These are phyloP conservation scores for Haplographium delicatum DNA, from an alignment of 495 filamentous ascomycete species.

Conservation along the genomic window DNA sequence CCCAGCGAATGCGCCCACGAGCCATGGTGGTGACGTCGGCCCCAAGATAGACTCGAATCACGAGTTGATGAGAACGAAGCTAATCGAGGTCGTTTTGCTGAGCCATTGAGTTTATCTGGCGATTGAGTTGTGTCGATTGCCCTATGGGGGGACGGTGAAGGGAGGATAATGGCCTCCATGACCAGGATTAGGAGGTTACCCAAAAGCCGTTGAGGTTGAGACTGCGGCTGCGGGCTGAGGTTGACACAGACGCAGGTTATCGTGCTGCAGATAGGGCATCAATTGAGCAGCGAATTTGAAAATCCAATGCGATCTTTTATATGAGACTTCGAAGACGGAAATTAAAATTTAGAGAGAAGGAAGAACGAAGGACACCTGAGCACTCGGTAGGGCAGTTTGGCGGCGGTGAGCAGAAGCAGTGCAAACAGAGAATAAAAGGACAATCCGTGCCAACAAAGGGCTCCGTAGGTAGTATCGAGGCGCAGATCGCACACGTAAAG, in stretches of 20 bases:
- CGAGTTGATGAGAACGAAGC: constrained; percentile 14
- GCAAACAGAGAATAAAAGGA: background rate
- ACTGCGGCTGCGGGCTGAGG: background rate
- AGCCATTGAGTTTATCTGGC: constrained; percentile 1
- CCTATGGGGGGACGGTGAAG: constrained; percentile 9
- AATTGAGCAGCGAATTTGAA: too few species aligned
- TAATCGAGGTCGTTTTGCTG: constrained; percentile 11
- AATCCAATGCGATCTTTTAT: too few species aligned
- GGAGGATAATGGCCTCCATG: constrained; percentile 22
- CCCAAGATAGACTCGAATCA: constrained; percentile 22
- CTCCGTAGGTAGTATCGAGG: background rate
- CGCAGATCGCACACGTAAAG: background rate
- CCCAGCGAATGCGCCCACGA: constrained; percentile 18
- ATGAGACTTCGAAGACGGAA: too few species aligned
- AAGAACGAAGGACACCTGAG: too few species aligned
- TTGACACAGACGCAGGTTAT: background rate
- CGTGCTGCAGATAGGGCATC: too few species aligned
- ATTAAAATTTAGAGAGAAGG: too few species aligned
- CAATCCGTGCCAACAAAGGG: background rate
- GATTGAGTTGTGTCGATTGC: background rate
- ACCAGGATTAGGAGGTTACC: background rate
- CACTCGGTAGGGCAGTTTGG: too few species aligned
- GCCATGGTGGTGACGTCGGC: constrained; percentile 20
- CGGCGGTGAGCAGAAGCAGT: too few species aligned
- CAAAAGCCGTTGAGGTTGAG: background rate